Evolutionary conservation across 2,329 filamentous ascomycete genomes (phyloP).

Genomic region (Pseudogymnoascus sp.): DNA sequence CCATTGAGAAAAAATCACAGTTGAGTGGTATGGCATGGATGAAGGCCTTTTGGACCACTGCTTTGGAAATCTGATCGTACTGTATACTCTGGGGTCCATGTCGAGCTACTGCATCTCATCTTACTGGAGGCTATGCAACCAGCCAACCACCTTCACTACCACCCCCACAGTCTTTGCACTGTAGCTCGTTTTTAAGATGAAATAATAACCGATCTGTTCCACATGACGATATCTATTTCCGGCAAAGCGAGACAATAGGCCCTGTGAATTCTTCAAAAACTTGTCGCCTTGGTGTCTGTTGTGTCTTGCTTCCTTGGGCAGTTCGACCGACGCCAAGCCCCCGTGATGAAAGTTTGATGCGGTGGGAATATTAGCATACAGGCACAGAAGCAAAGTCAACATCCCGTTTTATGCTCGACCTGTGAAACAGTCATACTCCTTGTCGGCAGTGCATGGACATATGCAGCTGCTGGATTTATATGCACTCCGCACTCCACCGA

Average conservation of each 20-base stretch:
- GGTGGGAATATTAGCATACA: not conserved
- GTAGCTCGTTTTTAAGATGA: not conserved
- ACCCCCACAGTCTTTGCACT: not conserved
- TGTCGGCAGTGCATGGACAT: not conserved
- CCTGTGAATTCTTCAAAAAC: not conserved
- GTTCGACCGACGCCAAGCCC: not conserved
- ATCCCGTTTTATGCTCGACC: not conserved
- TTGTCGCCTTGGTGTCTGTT: not conserved
- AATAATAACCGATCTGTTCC: slow-evolving; percentile 2
- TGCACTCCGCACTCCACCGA: not conserved
- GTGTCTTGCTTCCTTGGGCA: not conserved
- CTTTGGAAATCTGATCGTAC: not conserved
- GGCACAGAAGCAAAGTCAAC: not conserved
- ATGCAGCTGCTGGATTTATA: not conserved
- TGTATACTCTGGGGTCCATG: not conserved
- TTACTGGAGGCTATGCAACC: not conserved
- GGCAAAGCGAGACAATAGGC: not conserved
- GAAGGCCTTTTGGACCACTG: not conserved
- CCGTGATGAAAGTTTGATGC: not conserved
- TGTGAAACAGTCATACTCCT: not conserved
- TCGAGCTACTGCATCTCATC: slow-evolving; percentile 7
- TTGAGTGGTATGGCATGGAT: not conserved
- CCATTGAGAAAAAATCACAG: not conserved
- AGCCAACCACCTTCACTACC: not conserved
- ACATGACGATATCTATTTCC: slow-evolving; percentile 5